phyloP scores from a whole-genome alignment of 768 basidiomycete genomes.

The Wakefieldia striispora region DNA sequence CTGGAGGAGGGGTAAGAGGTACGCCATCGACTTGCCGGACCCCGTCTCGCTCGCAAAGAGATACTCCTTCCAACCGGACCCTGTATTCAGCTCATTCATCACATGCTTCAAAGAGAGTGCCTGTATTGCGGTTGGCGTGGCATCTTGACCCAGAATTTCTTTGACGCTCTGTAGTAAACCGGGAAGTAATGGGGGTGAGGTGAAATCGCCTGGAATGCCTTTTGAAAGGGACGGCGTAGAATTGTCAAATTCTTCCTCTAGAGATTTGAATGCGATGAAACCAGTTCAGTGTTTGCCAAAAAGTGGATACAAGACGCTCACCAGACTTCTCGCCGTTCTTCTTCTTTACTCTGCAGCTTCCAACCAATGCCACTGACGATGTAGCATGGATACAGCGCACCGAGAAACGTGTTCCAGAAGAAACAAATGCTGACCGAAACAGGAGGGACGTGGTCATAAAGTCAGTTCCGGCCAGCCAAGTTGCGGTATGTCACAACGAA shows the following conservation, averaged over 20 bases:
- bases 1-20: conserved; percentile 81
- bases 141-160: conserved; percentile 54
- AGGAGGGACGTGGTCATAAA: conserved; percentile 5
- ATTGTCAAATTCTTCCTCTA: conserved; percentile 38
- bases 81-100: conserved; percentile 31
- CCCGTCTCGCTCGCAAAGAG: conserved; percentile 89
- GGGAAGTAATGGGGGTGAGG: conserved; percentile 66
- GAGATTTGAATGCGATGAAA: conserved; percentile 16
- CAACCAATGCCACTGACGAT: conserved; percentile 5
- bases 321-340: conserved; percentile 12
- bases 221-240: conserved; percentile 21
- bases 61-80: conserved; percentile 37
- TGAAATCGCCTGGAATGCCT: conserved; percentile 44
- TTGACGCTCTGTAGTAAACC: conserved; percentile 59
- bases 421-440: conserved; percentile 4
- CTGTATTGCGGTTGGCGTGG: conserved; percentile 77
- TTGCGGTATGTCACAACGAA: too few species aligned
- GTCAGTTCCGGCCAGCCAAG: neutral
- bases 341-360: conserved; percentile 11
- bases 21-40: conserved; percentile 89
- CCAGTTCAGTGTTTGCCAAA: conserved; percentile 2
- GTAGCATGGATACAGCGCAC: conserved; percentile 10
- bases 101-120: conserved; percentile 67
- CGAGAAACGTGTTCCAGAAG: neutral
- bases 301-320: conserved; percentile 5